Evolutionary conservation across 1,284 basidiomycete species (phyloP), one percentile per base, ranked within the genome.

Genomic region (Spongispora temasekensis): DNA sequence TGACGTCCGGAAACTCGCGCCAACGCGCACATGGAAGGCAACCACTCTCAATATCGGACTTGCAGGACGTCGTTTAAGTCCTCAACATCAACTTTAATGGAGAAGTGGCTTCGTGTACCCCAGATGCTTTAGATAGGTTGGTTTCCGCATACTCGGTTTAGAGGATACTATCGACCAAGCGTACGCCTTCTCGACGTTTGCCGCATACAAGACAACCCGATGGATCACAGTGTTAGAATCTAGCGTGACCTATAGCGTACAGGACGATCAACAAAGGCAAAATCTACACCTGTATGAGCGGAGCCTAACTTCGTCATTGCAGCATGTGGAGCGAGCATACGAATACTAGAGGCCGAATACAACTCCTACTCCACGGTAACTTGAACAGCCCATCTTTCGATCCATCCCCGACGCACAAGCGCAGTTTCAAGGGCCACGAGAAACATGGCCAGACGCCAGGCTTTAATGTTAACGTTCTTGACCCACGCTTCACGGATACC

Each of bases 361-460:
- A 2, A 44, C 28, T 34, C 28, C 68, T 51, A 73, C 56, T 57
- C 61, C 4, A 54, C 40, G 44, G 56, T 60, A 50, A 74, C 61
- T 48, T 70, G 69, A 40, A 75, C n/a, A 40, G 63, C 70, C 79
- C 80, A 81, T 37, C 73, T 68, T 57, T 76, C 74, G 53, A 81
- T 55, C 64, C 75, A 62, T 19, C 75, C 72, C 7, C 73, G 76
- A 51, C 70, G 70, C 21, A 86, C 68, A 40, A 86, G 72, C 1
- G 78, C 82, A 10, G 79, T 81, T 68, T 88, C 86, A 77, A 86
- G 85, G 27, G 75, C 74, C 23, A 82, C 59, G 62, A 80, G 71
- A 19, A 86, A 73, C 61, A 79, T 72, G 64, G 81, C 76, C 65
- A 79, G 79, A 57, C 83, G 75, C 83, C 83, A 86, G 37, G 67